Evolutionary conservation across 192 early-diverging fungal species (phyloP).

Genomic region (Fimicolochytrium jonesii): DNA sequence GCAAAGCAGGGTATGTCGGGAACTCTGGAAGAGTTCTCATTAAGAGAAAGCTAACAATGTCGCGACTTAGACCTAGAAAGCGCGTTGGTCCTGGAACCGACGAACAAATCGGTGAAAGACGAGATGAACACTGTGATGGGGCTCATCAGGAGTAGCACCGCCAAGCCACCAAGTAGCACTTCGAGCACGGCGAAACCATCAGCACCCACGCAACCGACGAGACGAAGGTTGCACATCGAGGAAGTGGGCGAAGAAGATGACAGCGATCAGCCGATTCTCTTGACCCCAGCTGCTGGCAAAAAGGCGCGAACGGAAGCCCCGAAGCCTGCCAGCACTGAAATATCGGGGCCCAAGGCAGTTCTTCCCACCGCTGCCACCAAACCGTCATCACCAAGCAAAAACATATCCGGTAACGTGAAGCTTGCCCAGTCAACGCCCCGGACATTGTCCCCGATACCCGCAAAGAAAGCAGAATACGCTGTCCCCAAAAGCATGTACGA

Average conservation of each 20-base stretch:
- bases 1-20: conserved; percentile 56
- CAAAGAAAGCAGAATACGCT: too few relatives aligned
- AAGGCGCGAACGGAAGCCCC: too few relatives aligned
- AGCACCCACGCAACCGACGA: conserved; percentile 20
- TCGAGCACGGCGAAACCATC: neutral
- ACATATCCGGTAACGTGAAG: too few relatives aligned
- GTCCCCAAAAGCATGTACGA: conserved; percentile 59
- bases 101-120: conserved; percentile 56
- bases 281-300: too few relatives aligned
- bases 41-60: too few relatives aligned
- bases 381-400: neutral
- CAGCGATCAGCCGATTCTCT: neutral
- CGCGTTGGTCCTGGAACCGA: conserved; percentile 63
- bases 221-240: conserved; percentile 51
- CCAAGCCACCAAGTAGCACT: too few relatives aligned
- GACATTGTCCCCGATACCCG: too few relatives aligned
- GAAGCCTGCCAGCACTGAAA: too few relatives aligned
- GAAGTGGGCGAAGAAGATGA: conserved; percentile 45
- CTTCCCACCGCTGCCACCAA: neutral
- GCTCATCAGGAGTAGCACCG: too few relatives aligned
- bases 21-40: too few relatives aligned
- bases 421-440: too few relatives aligned
- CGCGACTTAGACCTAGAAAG: conserved; percentile 64
- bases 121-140: conserved; percentile 61
- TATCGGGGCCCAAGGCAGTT: too few relatives aligned